Percentiles rank a stretch among this genome's conserved stretches.
Conservation (phyloP, 225 moss, liverwort and hornwort species). For the Antitrichia curtipendula region DNA sequence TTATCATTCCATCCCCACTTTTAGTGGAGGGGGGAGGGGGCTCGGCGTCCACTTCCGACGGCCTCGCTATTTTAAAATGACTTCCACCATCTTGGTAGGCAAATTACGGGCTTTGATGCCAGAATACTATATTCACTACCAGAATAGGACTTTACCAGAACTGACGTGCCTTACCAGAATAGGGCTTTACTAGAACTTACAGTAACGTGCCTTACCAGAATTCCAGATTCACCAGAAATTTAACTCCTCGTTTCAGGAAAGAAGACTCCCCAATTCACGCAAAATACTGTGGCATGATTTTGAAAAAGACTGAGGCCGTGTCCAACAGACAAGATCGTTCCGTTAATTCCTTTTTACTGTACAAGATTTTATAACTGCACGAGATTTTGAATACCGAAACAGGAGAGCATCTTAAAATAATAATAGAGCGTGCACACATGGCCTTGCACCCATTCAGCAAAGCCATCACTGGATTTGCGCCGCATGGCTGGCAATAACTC, state of each 20-base stretch:
- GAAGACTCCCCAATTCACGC: not conserved
- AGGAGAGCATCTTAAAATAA: not conserved
- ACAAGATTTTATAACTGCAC: not conserved
- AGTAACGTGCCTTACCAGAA: not conserved
- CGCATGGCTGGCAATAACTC: not conserved
- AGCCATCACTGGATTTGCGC: not conserved
- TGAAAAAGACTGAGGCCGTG: too few species aligned
- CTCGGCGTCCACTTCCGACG: not conserved
- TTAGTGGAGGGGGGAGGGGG: not conserved
- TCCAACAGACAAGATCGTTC: not conserved
- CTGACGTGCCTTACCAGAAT: not conserved
- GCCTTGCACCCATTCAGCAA: not conserved
- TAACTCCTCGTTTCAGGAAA: not conserved
- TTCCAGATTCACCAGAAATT: not conserved
- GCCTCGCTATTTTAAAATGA: not conserved
- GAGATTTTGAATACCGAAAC: not conserved
- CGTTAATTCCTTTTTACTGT: not conserved
- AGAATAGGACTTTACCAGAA: not conserved
- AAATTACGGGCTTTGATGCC: not conserved
- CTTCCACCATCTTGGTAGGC: not conserved
- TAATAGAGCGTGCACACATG: not conserved
- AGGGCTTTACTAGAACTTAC: not conserved
- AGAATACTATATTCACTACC: not conserved
- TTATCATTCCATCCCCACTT: not conserved
- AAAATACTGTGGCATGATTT: too few species aligned